Evolutionary conservation across 73 alveolate genomes (phyloP).

Genomic region (Symbiodinium pilosum): DNA sequence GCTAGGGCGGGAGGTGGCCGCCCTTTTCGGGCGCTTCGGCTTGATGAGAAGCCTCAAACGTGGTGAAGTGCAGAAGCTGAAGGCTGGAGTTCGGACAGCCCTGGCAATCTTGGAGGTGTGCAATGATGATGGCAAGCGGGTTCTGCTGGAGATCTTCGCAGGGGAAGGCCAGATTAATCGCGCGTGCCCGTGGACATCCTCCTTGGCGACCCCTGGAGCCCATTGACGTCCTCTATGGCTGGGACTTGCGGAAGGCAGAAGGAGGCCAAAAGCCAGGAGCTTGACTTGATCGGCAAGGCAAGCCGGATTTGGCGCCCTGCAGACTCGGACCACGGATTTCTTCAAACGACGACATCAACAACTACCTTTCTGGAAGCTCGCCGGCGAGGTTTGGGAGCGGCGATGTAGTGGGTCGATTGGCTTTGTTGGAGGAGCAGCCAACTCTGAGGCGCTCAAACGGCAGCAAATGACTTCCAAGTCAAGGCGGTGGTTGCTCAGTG

Average conservation of each 20-base stretch:
- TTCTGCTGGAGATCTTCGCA: conserved; percentile 15
- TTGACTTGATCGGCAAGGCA: neutral
- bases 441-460: neutral
- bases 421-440: neutral
- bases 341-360: neutral
- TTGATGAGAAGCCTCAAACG: neutral
- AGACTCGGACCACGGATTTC: conserved; percentile 20
- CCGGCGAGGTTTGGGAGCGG: neutral
- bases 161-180: neutral
- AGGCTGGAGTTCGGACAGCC: too few species aligned
- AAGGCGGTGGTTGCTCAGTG: conserved; percentile 7
- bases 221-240: neutral
- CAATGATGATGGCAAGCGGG: neutral
- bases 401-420: neutral
- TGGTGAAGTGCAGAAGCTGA: too few species aligned
- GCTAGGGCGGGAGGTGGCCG: neutral
- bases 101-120: too few species aligned
- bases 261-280: neutral
- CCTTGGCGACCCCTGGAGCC: neutral
- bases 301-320: conserved; percentile 7
- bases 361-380: neutral
- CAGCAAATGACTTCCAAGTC: neutral
- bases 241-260: neutral
- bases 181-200: neutral
- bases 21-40: conserved; percentile 17